Conservation (phyloP, 2,329 filamentous ascomycete genomes). For the Elsinoe ampelina region DNA sequence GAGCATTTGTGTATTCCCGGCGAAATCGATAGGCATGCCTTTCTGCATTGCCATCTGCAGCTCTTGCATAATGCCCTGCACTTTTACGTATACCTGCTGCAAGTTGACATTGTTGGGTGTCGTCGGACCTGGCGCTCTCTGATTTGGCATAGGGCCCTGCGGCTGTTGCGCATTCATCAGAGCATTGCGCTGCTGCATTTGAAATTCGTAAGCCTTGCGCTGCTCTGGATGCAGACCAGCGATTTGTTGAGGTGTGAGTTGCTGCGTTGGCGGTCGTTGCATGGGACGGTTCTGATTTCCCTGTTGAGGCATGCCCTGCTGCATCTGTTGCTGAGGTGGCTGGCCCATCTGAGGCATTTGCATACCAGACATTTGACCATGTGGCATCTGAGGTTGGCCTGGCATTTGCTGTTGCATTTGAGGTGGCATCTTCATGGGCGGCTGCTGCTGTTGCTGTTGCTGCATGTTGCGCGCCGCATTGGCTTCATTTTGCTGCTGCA, state of each 20-base stretch:
- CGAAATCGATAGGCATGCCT: slow-evolving; percentile 4
- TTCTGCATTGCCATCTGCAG: not conserved
- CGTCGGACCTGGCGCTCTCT: not conserved
- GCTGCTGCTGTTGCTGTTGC: slow-evolving; percentile 19
- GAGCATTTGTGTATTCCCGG: not conserved
- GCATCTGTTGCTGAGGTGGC: slow-evolving; percentile 18
- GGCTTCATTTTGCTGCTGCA: slow-evolving; percentile 28
- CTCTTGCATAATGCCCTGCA: slow-evolving; percentile 7
- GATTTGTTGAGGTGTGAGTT: slow-evolving; percentile 20
- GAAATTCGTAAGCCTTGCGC: slow-evolving; percentile 19
- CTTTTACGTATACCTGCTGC: not conserved
- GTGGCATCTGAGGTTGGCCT: slow-evolving; percentile 25
- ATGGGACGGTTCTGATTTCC: slow-evolving; percentile 13
- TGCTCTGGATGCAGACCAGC: slow-evolving; percentile 20
- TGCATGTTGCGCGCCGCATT: slow-evolving; percentile 15
- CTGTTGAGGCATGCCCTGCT: slow-evolving; percentile 12
- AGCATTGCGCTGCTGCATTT: slow-evolving; percentile 20
- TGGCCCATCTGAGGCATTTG: slow-evolving; percentile 11
- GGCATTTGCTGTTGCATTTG: slow-evolving; percentile 23
- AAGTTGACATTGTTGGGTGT: not conserved
- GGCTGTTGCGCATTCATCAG: slow-evolving; percentile 20
- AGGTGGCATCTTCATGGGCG: slow-evolving; percentile 19
- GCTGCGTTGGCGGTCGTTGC: slow-evolving; percentile 7
- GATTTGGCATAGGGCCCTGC: slow-evolving; percentile 7
- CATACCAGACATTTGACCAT: slow-evolving; percentile 11